A percentile compares a stretch with the other conserved stretches of the same genome.
These are phyloP conservation scores for Selaginella tamariscina DNA, from an alignment of 75 land plant genomes.

Conservation along the genomic window DNA sequence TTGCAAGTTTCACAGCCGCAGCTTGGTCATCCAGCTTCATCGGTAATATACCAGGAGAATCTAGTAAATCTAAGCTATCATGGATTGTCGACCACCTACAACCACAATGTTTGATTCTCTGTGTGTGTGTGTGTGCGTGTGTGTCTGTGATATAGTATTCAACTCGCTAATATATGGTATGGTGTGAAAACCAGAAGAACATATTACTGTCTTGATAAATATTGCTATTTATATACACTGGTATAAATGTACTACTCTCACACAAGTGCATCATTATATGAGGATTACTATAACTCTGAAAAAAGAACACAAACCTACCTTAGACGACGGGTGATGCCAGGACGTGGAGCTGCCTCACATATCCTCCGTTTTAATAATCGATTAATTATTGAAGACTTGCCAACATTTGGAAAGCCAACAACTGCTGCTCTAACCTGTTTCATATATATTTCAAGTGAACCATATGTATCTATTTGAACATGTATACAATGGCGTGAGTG, in stretches of 20 bases:
- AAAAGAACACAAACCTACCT: conserved; percentile 29
- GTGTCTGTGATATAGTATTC: too few relatives aligned
- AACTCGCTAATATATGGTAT: too few relatives aligned
- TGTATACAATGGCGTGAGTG: too few relatives aligned
- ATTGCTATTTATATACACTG: too few relatives aligned
- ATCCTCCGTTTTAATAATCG: conserved; percentile 73
- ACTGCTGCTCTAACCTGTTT: conserved; percentile 77
- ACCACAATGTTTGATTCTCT: too few relatives aligned
- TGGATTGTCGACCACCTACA: conserved; percentile 86
- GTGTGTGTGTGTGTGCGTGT: too few relatives aligned
- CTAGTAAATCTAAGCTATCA: conserved; percentile 75
- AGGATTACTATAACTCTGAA: background rate
- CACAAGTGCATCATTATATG: too few relatives aligned
- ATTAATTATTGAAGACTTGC: conserved; percentile 91
- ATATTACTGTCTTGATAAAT: too few relatives aligned
- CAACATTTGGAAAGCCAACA: conserved; percentile 98
- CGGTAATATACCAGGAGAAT: conserved; percentile 90
- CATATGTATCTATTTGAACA: too few relatives aligned
- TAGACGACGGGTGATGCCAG: conserved; percentile 79
- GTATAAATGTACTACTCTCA: too few relatives aligned
- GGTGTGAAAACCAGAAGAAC: too few relatives aligned
- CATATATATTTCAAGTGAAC: background rate
- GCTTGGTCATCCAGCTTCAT: conserved; percentile 82
- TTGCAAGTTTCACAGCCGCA: conserved; percentile 84
- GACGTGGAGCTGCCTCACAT: conserved; percentile 85